Evolutionary conservation across 2,329 filamentous ascomycete species (phyloP).

Genomic region (Epichloe gansuensis): DNA sequence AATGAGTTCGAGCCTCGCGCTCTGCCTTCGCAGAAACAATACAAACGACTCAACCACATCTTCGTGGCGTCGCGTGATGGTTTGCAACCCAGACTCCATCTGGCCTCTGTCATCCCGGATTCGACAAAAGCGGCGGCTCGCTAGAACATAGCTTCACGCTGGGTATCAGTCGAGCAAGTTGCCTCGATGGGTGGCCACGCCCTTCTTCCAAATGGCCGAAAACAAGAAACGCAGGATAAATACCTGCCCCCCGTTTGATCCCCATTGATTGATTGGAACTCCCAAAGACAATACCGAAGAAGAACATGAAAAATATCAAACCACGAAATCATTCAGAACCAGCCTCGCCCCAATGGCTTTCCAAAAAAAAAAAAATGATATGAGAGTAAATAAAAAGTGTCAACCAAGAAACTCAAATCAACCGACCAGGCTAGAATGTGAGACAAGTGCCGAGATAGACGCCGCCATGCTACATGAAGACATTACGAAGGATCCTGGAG

Average conservation of each 20-base stretch:
- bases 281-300: conserved; percentile 5
- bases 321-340: background rate
- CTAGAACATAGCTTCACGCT: background rate
- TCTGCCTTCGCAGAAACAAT: background rate
- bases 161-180: conserved; percentile 10
- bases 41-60: background rate
- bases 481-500: conserved; percentile 16
- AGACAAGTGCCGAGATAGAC: conserved; percentile 17
- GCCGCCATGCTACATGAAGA: conserved; percentile 26
- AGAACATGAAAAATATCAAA: background rate
- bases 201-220: background rate
- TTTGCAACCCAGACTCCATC: background rate
- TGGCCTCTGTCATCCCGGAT: conserved; percentile 1
- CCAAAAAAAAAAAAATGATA: conserved; percentile 7
- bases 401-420: conserved; percentile 5
- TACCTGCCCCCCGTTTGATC: conserved; percentile 3
- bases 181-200: background rate
- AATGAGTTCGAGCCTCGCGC: background rate
- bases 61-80: background rate
- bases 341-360: conserved; percentile 4
- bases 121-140: conserved; percentile 2
- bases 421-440: conserved; percentile 3
- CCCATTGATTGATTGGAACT: background rate
- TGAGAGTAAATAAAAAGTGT: conserved; percentile 10
- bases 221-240: background rate